A percentile compares a stretch with the other conserved stretches of the same genome.
phyloP scores from a whole-genome alignment of 805 yeast species.

The Schizosaccharomyces osmophilus region DNA sequence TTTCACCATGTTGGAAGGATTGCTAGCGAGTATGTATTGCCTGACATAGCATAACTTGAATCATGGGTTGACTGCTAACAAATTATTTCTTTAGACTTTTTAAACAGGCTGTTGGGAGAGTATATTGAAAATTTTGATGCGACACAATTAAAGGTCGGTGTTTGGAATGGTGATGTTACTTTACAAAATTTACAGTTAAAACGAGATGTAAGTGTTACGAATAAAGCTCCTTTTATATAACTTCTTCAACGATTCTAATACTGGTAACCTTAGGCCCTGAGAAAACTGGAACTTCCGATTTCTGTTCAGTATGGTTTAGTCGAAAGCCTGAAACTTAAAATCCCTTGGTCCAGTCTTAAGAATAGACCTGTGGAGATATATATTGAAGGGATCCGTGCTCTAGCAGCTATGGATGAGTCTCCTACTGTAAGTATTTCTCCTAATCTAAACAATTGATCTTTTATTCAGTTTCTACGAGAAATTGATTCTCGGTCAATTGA shows the following conservation, averaged over 20 bases:
- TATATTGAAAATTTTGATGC: conserved; percentile 91
- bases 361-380: conserved; percentile 73
- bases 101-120: conserved; percentile 18
- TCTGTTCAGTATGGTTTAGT: conserved; percentile 74
- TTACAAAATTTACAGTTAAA: conserved; percentile 52
- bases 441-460: conserved; percentile 31
- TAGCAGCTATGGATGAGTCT: neutral
- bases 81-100: conserved; percentile 5
- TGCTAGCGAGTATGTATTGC: neutral
- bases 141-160: conserved; percentile 78
- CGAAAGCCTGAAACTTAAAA: conserved; percentile 70
- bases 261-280: conserved; percentile 29
- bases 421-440: neutral
- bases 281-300: conserved; percentile 60
- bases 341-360: conserved; percentile 89
- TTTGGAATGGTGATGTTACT: conserved; percentile 93
- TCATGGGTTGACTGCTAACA: neutral
- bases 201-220: neutral
- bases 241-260: neutral
- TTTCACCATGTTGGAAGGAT: neutral
- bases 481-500: too few species aligned
- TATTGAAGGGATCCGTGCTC: conserved; percentile 39
- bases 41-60: neutral
- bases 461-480: conserved; percentile 17
- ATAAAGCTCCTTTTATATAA: neutral